Evolutionary conservation across 805 yeast genomes (phyloP).

Genomic region (Pichia manshurica): DNA sequence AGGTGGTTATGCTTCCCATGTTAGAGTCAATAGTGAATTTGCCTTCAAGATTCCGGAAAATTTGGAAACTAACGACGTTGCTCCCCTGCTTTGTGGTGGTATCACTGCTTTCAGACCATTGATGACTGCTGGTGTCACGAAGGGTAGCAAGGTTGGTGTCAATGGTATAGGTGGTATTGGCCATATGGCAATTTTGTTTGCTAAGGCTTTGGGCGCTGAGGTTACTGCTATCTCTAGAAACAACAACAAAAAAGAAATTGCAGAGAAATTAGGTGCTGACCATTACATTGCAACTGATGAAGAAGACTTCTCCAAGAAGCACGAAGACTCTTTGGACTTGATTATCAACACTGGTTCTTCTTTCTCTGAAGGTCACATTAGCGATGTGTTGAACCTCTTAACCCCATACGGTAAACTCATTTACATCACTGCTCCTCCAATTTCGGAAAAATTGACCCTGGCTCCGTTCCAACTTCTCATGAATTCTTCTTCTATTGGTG

Average conservation of each 20-base stretch:
- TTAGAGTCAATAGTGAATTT: constrained; percentile 39
- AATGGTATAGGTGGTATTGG: constrained; percentile 44
- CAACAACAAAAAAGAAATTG: constrained; percentile 42
- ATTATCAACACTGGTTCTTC: constrained; percentile 45
- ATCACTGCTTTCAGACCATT: constrained; percentile 50
- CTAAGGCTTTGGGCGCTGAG: constrained; percentile 56
- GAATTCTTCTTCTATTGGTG: constrained; percentile 27
- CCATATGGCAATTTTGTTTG: constrained; percentile 43
- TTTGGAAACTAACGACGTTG: constrained; percentile 37
- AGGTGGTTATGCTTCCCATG: constrained; percentile 48
- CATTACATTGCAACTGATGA: constrained; percentile 50
- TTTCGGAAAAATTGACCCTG: constrained; percentile 29
- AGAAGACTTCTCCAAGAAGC: constrained; percentile 34
- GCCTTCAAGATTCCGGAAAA: constrained; percentile 45
- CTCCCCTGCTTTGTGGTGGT: constrained; percentile 55
- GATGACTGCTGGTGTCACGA: constrained; percentile 36
- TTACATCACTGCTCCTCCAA: constrained; percentile 32
- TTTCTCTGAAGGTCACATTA: constrained; percentile 27
- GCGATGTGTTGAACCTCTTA: constrained; percentile 24
- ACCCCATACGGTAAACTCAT: constrained; percentile 30
- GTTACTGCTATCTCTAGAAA: constrained; percentile 53
- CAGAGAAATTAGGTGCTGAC: constrained; percentile 47
- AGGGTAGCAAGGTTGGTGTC: constrained; percentile 47
- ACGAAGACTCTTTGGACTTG: constrained; percentile 37
- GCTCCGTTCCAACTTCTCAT: constrained; percentile 34